Base-by-base conservation (phyloP, 2,329 filamentous ascomycete species). In the Sarocladium oryzae region DNA sequence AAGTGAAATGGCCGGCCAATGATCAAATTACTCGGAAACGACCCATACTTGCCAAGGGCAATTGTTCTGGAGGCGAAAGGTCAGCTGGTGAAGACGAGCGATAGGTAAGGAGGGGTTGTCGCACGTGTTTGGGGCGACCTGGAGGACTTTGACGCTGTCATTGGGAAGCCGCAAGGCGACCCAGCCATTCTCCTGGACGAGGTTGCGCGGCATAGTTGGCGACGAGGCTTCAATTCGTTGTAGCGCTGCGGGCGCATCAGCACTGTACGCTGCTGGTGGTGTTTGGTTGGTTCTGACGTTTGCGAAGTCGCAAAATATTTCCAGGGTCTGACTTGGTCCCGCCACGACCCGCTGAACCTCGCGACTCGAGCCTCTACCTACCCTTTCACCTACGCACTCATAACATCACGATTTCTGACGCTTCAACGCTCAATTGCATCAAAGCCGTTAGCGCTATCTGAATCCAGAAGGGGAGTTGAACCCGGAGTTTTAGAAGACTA, bases 1-100 rank as follows among this genome's bases (percentile, higher is more conserved):
- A 95, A 75, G 71, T 96, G 82, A 65, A 89, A 96, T 0, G 93
- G 93, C 7, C 93, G 85, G n/a, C 89, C 86, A 56, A 99, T 81
- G 41, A 99, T 82, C 28, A 93, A 79, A 64, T 97, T 96, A 50
- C 88, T 84, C 15, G 89, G 86, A 64, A 99, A 96, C 2, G 83
- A 82, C 56, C 93, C 93, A 66, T 93, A 95, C 79, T 96, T 97
- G 52, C 90, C 90, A 30, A 97, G 76, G 2, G 88, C 89, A 57
- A 97, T 86, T 40, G 82, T 88, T 36, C 91, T 96, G 60, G 35
- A 18, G 65, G 54, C 62, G 50, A 36, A 58, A 54, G 63, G 60
- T 55, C 53, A 23, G 46, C 41, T 36, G 40, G 37, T 32, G 20
- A 21, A n/a, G 21, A 11, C 3, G 26, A 23, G 35, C 40, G 15